Percentiles rank a stretch among this genome's conserved stretches.
Conservation (phyloP, 176 grass and related monocot genomes). For the Eragrostis curvula region DNA sequence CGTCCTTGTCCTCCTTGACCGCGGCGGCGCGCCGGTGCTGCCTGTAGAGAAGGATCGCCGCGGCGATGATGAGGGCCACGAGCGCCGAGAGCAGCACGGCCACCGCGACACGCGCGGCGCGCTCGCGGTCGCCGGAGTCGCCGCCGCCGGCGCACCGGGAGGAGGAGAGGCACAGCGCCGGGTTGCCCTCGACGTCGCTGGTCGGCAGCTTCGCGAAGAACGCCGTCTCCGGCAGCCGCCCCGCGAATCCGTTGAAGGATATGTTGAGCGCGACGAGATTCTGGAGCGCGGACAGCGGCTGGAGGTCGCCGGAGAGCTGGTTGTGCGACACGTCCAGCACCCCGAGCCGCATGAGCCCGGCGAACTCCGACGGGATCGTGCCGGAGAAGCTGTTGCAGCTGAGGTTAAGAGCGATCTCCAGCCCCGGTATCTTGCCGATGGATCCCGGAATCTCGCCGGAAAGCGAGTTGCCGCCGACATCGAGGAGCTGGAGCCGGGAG, state of each 20-base stretch:
- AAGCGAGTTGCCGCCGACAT: constrained; percentile 66
- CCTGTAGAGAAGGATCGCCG: constrained; percentile 39
- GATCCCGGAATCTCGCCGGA: constrained; percentile 59
- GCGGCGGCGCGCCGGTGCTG: constrained; percentile 32
- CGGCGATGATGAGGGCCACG: constrained; percentile 45
- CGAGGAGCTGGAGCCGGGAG: constrained; percentile 78
- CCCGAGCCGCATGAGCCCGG: constrained; percentile 46
- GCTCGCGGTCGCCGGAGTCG: constrained; percentile 22
- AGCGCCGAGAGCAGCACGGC: constrained; percentile 72
- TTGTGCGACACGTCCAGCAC: constrained; percentile 68
- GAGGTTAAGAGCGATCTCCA: constrained; percentile 83
- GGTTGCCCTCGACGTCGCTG: constrained; percentile 83
- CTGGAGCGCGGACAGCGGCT: constrained; percentile 46
- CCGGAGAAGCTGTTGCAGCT: constrained; percentile 80
- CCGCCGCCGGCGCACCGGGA: constrained; percentile 59
- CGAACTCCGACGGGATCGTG: constrained; percentile 54
- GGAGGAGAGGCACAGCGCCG: constrained; percentile 69
- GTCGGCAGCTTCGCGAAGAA: constrained; percentile 86
- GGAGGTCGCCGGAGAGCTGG: constrained; percentile 60
- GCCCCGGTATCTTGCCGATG: constrained; percentile 68
- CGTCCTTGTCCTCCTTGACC: constrained; percentile 37
- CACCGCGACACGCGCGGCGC: constrained; percentile 50
- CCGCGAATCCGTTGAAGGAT: constrained; percentile 62
- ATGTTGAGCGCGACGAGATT: constrained; percentile 70
- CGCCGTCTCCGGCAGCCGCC: constrained; percentile 55